Evolutionary conservation across 2,329 filamentous ascomycete genomes (phyloP).

Genomic region (Botrytis squamosa): DNA sequence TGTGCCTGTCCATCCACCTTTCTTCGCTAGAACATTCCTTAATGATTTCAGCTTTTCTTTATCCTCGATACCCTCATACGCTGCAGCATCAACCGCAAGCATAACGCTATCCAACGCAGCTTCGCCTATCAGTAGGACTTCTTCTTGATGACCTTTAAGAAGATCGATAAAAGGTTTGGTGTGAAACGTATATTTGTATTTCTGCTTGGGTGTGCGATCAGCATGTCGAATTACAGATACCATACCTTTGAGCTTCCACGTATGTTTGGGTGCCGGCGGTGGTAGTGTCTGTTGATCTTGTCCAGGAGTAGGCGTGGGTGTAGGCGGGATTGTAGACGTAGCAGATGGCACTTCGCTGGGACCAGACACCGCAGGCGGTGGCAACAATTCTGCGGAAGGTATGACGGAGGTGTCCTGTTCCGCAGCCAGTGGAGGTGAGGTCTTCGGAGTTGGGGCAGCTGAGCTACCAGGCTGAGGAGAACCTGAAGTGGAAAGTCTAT

Average conservation of each 20-base stretch:
- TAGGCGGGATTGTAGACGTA: constrained; percentile 30
- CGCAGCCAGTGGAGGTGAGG: constrained; percentile 32
- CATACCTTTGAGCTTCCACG: constrained; percentile 97
- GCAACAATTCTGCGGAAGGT: constrained; percentile 32
- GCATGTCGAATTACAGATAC: constrained; percentile 96
- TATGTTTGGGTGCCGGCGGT: constrained; percentile 74
- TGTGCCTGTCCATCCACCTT: constrained; percentile 90
- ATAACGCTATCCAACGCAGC: constrained; percentile 85
- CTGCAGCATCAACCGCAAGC: constrained; percentile 78
- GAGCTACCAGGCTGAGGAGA: constrained; percentile 45
- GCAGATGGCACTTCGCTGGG: constrained; percentile 24
- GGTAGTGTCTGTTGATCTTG: constrained; percentile 38
- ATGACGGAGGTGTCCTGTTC: constrained; percentile 32
- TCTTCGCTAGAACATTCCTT: constrained; percentile 84
- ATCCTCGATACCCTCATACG: constrained; percentile 79
- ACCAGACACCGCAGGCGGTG: constrained; percentile 32
- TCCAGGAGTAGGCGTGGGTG: constrained; percentile 23
- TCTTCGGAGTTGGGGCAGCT: constrained; percentile 32
- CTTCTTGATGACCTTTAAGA: constrained; percentile 91
- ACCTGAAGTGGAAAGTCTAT: constrained; percentile 43
- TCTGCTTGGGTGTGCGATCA: constrained; percentile 96
- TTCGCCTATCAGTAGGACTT: constrained; percentile 90
- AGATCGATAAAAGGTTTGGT: constrained; percentile 94
- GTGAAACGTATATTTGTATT: constrained; percentile 99
- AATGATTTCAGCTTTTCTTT: constrained; percentile 80